Percentiles rank a stretch among this genome's conserved stretches.
Evolutionary conservation across 495 filamentous ascomycete species (phyloP).

Genomic region (Hypoxylon trugodes): DNA sequence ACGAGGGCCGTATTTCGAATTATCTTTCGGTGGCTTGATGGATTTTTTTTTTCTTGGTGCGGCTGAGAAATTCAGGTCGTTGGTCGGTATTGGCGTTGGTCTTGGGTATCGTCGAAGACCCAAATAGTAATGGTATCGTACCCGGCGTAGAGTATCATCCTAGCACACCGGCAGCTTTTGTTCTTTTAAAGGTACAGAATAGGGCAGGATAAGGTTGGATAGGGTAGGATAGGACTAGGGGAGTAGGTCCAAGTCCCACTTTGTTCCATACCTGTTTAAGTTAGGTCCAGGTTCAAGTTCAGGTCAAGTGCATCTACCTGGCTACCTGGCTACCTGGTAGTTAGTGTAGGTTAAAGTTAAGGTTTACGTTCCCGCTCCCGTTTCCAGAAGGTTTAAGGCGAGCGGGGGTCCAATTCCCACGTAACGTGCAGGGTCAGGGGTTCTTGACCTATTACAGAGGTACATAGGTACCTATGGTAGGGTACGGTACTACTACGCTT

Average conservation of each 20-base stretch:
- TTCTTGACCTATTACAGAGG: too few species aligned
- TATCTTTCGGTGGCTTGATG: too few species aligned
- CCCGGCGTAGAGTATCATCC: slow-evolving; percentile 14
- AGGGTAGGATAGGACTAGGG: too few species aligned
- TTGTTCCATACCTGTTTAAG: slow-evolving; percentile 24
- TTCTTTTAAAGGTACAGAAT: slow-evolving; percentile 24
- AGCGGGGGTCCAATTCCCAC: slow-evolving; percentile 27
- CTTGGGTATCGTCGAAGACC: background rate
- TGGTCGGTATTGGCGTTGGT: background rate
- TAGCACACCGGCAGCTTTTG: too few species aligned
- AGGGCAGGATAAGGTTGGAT: slow-evolving; percentile 21
- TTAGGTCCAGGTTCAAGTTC: too few species aligned
- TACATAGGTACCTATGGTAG: too few species aligned
- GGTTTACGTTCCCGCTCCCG: slow-evolving; percentile 19
- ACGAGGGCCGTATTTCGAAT: background rate
- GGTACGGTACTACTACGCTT: background rate
- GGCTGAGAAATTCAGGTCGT: slow-evolving; percentile 28
- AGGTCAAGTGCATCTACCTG: too few species aligned
- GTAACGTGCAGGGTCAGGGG: slow-evolving; percentile 6
- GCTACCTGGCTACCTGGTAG: too few species aligned
- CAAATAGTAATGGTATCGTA: slow-evolving; percentile 17
- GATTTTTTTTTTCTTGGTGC: slow-evolving; percentile 21
- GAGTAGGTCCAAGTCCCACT: background rate
- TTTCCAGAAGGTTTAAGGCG: slow-evolving; percentile 26
- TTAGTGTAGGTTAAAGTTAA: slow-evolving; percentile 9